These are phyloP conservation scores for Otatea glauca DNA, from an alignment of 176 grass and related monocot genomes.

Conservation along the genomic window DNA sequence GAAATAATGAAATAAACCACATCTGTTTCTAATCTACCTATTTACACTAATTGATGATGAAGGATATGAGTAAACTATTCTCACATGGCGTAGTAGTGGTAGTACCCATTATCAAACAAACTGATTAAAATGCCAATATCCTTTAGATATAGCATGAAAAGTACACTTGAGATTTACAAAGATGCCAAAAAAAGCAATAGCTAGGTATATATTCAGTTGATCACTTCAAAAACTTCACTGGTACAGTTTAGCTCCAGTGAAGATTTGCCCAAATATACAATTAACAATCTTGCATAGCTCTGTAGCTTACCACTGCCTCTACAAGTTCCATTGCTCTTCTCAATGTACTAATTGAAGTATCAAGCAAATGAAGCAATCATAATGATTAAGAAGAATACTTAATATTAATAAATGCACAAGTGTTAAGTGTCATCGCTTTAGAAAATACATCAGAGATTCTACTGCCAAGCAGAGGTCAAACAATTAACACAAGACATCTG, in stretches of 20 bases:
- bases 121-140: not conserved
- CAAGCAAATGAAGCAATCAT: not conserved
- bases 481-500: not conserved
- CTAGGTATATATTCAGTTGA: not conserved
- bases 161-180: not conserved
- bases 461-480: not conserved
- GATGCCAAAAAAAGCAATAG: not conserved
- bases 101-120: not conserved
- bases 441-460: not conserved
- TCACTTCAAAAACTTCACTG: slow-evolving; percentile 7
- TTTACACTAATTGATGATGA: not conserved
- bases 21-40: not conserved
- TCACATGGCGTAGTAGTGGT: not conserved
- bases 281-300: not conserved
- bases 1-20: not conserved
- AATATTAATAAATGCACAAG: not conserved
- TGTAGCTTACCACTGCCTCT: not conserved
- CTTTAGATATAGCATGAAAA: not conserved
- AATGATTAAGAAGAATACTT: not conserved
- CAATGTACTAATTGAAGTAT: not conserved
- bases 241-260: not conserved
- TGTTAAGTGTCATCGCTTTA: not conserved
- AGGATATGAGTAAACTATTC: not conserved
- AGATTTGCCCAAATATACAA: not conserved
- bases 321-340: not conserved